phyloP scores from a whole-genome alignment of 306 rosid genomes.

The Glycine soja region DNA sequence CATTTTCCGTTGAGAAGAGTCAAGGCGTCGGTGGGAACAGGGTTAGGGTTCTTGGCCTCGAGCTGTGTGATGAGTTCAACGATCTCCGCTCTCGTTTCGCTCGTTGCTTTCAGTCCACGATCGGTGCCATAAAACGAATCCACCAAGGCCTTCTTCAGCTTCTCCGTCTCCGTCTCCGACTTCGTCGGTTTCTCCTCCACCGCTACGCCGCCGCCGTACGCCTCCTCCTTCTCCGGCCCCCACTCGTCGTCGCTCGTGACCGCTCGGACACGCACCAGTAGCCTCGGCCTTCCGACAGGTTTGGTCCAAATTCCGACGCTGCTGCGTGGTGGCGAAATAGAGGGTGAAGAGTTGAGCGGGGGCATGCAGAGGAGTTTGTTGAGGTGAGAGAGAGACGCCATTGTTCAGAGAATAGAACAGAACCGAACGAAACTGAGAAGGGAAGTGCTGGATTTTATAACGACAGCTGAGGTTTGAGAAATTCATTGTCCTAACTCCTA shows the following conservation, averaged over 20 bases:
- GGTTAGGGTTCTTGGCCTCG: constrained; percentile 82
- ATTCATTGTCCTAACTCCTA: not conserved
- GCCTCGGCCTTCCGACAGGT: constrained; percentile 29
- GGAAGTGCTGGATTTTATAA: not conserved
- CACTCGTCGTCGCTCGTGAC: constrained; percentile 55
- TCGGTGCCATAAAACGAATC: constrained; percentile 80
- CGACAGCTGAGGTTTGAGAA: not conserved
- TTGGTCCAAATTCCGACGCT: constrained; percentile 37
- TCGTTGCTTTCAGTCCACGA: constrained; percentile 75
- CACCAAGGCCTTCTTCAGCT: constrained; percentile 78
- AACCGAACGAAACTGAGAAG: not conserved
- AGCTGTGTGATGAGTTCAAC: constrained; percentile 88
- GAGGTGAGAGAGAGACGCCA: constrained; percentile 69
- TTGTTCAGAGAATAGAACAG: constrained; percentile 23
- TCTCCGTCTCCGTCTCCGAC: constrained; percentile 51
- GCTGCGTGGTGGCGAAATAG: constrained; percentile 48
- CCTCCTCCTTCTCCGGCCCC: constrained; percentile 60
- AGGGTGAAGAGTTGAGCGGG: constrained; percentile 47
- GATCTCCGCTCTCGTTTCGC: constrained; percentile 91
- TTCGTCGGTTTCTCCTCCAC: constrained; percentile 49
- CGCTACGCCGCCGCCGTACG: constrained; percentile 34
- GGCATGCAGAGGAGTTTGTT: constrained; percentile 53
- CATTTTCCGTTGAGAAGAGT: constrained; percentile 87
- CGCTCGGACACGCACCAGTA: constrained; percentile 50
- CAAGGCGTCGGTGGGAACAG: constrained; percentile 91